These are phyloP conservation scores for Usnea hakonensis DNA, from an alignment of 495 filamentous ascomycete species.

Conservation along the genomic window DNA sequence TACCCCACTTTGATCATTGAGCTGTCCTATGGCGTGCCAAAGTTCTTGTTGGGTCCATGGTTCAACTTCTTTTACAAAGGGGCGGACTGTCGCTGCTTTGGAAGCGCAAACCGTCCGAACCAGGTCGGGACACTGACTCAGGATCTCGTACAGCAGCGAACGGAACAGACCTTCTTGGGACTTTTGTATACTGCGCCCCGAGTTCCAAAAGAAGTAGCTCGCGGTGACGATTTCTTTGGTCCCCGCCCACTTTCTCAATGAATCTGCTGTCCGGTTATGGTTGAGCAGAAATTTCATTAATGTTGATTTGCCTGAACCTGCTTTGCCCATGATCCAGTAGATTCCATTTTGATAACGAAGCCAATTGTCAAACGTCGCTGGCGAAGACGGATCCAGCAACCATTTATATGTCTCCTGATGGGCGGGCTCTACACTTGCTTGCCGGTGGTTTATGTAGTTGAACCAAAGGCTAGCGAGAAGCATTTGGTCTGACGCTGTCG, in stretches of 20 bases:
- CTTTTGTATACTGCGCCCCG: constrained; percentile 33
- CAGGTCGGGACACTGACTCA: constrained; percentile 29
- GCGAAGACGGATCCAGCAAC: constrained; percentile 23
- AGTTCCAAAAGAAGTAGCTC: constrained; percentile 42
- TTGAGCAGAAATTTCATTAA: constrained; percentile 36
- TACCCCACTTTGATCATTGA: background rate
- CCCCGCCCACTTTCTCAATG: constrained; percentile 28
- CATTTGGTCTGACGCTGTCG: constrained; percentile 12
- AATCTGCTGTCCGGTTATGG: constrained; percentile 15
- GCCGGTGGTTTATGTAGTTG: constrained; percentile 20
- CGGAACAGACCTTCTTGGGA: constrained; percentile 38
- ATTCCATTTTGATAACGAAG: constrained; percentile 25
- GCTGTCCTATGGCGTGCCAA: constrained; percentile 12
- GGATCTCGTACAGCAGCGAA: constrained; percentile 36
- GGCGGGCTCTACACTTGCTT: constrained; percentile 19
- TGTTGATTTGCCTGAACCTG: constrained; percentile 41
- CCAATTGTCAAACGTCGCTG: constrained; percentile 22
- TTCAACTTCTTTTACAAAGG: no score
- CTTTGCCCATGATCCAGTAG: constrained; percentile 36
- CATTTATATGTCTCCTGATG: constrained; percentile 27
- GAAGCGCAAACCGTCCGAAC: constrained; percentile 22
- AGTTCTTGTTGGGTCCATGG: constrained; percentile 9
- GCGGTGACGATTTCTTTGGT: constrained; percentile 29
- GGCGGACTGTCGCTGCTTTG: background rate
- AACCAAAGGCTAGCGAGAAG: constrained; percentile 18